Evolutionary conservation across 2,329 filamentous ascomycete species (phyloP).

Genomic region (Ambrosiella xylebori): DNA sequence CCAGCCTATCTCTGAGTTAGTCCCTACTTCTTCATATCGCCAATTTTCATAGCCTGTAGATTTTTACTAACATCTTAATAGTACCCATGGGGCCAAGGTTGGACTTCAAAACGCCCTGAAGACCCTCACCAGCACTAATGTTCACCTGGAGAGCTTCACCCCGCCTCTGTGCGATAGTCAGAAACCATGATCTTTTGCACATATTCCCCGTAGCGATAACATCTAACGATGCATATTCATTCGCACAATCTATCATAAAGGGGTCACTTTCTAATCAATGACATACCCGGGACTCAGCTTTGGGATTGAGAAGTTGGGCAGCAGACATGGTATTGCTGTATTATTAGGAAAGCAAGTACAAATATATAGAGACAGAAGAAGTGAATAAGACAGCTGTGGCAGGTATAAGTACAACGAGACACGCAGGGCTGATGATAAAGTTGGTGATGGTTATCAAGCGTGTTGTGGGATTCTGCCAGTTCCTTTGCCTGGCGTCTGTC

Average conservation of each 20-base stretch:
- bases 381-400: constrained; percentile 2
- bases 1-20: constrained; percentile 33
- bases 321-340: constrained; percentile 55
- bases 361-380: constrained; percentile 15
- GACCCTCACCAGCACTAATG: constrained; percentile 86
- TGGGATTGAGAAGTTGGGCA: constrained; percentile 93
- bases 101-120: constrained; percentile 86
- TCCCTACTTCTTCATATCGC: constrained; percentile 1
- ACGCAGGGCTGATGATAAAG: constrained; percentile 11
- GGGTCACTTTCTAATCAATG: constrained; percentile 1
- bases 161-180: constrained; percentile 47
- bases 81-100: constrained; percentile 89
- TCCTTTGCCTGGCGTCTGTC: background rate
- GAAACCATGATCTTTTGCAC: constrained; percentile 6
- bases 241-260: background rate
- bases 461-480: background rate
- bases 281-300: constrained; percentile 89
- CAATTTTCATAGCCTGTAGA: background rate
- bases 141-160: constrained; percentile 95
- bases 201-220: background rate
- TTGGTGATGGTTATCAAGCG: constrained; percentile 3
- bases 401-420: background rate
- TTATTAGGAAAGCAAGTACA: constrained; percentile 25
- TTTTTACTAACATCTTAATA: constrained; percentile 65
- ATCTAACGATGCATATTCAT: background rate